Evolutionary conservation across 306 rosid species (phyloP).

Genomic region (Myrica gale): DNA sequence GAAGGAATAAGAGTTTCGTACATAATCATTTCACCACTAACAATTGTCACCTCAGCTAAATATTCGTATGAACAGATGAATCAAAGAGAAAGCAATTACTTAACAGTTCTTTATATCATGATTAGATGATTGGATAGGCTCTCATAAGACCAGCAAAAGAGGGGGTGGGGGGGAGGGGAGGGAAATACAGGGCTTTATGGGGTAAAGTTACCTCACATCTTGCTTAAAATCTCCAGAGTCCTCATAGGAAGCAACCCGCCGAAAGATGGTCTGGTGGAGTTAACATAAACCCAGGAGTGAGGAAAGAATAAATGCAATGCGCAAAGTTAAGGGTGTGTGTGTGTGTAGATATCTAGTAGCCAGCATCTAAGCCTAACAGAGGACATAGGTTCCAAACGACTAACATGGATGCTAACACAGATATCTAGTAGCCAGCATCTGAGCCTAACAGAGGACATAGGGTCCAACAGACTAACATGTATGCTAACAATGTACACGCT

Average conservation of each 20-base stretch:
- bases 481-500: background rate
- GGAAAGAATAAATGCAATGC: slow-evolving; percentile 9
- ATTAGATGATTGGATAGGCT: too few species aligned
- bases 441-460: background rate
- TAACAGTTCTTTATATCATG: too few species aligned
- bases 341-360: background rate
- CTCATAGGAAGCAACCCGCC: slow-evolving; percentile 63
- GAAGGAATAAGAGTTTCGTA: background rate
- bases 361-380: background rate
- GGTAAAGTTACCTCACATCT: slow-evolving; percentile 61
- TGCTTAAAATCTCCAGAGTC: slow-evolving; percentile 56
- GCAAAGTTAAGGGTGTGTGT: slow-evolving; percentile 5
- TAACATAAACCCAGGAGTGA: slow-evolving; percentile 16
- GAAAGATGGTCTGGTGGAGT: slow-evolving; percentile 61
- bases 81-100: slow-evolving; percentile 10
- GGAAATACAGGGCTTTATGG: slow-evolving; percentile 2
- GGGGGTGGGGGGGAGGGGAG: too few species aligned
- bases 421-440: background rate
- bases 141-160: too few species aligned
- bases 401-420: background rate
- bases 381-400: background rate
- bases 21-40: background rate
- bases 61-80: background rate
- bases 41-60: background rate
- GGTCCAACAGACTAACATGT: background rate